Evolutionary conservation across 108 stramenopile genomes (phyloP).

Genomic region (Cyclostephanos invisitatus): DNA sequence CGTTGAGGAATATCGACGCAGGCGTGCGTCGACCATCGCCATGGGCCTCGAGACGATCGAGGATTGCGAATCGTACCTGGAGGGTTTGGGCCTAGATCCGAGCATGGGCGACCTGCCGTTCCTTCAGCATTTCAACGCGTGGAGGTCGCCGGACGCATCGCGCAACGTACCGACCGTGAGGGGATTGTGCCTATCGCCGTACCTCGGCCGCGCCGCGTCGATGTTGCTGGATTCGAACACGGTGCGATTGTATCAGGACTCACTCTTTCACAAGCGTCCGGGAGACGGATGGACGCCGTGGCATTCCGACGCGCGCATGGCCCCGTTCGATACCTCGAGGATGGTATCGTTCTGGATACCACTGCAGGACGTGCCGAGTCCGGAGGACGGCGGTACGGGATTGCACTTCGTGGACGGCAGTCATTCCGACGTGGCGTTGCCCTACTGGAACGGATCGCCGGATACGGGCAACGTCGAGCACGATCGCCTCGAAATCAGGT

Average conservation of each 20-base stretch:
- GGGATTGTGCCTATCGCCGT: slow-evolving; percentile 50
- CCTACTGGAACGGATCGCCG: slow-evolving; percentile 76
- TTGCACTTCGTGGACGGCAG: slow-evolving; percentile 72
- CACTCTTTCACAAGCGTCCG: slow-evolving; percentile 77
- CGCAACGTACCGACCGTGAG: slow-evolving; percentile 35
- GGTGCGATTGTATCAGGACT: slow-evolving; percentile 85
- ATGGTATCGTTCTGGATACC: slow-evolving; percentile 91
- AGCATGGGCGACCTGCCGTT: slow-evolving; percentile 63
- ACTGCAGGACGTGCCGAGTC: slow-evolving; percentile 57
- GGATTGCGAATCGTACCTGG: slow-evolving; percentile 57
- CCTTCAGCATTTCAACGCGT: slow-evolving; percentile 85
- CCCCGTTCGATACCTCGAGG: slow-evolving; percentile 83
- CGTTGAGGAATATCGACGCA: slow-evolving; percentile 27
- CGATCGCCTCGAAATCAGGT: slow-evolving; percentile 64
- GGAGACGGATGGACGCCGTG: slow-evolving; percentile 85
- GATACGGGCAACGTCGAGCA: slow-evolving; percentile 45
- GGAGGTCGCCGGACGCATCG: slow-evolving; percentile 41
- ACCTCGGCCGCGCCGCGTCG: slow-evolving; percentile 56
- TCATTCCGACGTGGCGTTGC: slow-evolving; percentile 81
- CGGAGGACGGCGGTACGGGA: slow-evolving; percentile 60
- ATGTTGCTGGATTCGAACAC: slow-evolving; percentile 63
- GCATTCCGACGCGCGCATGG: slow-evolving; percentile 88
- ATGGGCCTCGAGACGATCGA: slow-evolving; percentile 47
- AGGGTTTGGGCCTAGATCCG: slow-evolving; percentile 44
- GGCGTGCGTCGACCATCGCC: slow-evolving; percentile 39